phyloP scores from a whole-genome alignment of 2,329 filamentous ascomycete genomes.

The Monilinia vaccinii-corymbosi region DNA sequence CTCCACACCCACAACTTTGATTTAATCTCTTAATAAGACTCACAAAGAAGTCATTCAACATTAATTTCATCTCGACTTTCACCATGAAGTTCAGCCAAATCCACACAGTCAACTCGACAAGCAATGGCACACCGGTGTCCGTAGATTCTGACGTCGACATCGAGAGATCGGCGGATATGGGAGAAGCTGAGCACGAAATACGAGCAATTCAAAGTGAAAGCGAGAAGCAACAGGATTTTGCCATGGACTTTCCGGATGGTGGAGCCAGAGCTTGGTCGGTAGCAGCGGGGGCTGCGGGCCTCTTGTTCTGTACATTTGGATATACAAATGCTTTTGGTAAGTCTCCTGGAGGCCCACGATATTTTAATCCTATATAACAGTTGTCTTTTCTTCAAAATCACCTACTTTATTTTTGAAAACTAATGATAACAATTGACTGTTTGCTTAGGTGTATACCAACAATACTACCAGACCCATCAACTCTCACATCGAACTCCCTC shows the following conservation, averaged over 20 bases:
- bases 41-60: neutral
- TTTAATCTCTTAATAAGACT: neutral
- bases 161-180: neutral
- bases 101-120: neutral
- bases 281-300: constrained; percentile 37
- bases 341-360: neutral
- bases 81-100: neutral
- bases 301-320: constrained; percentile 39
- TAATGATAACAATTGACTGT: neutral
- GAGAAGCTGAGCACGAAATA: neutral
- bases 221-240: neutral
- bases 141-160: neutral
- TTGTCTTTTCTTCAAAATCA: neutral
- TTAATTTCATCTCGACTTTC: neutral
- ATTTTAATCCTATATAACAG: neutral
- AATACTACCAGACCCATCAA: constrained; percentile 43
- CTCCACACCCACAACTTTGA: neutral
- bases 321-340: constrained; percentile 34
- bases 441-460: constrained; percentile 40
- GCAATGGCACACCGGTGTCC: neutral
- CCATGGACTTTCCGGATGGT: constrained; percentile 38
- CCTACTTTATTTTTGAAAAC: neutral
- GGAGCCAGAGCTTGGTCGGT: constrained; percentile 44
- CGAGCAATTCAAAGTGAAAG: neutral
- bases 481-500: constrained; percentile 32